Evolutionary conservation across 2,329 filamentous ascomycete genomes (phyloP).

Genomic region (Diaporthe nobilis): DNA sequence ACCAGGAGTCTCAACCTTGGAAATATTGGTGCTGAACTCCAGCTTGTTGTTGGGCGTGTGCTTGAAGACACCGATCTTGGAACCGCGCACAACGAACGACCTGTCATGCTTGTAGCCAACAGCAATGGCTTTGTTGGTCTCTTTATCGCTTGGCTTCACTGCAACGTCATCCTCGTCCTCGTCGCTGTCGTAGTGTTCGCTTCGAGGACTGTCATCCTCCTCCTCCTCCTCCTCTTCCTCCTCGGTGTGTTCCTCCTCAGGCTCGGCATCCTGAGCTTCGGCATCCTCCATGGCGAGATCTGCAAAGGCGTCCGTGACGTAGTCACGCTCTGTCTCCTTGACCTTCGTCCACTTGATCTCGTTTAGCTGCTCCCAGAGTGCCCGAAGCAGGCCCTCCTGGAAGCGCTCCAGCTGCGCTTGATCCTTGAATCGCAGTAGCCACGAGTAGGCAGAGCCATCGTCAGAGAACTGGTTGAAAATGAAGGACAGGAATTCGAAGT

Average conservation of each 20-base stretch:
- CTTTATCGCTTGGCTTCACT: conserved; percentile 74
- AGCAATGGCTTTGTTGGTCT: conserved; percentile 93
- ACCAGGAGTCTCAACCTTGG: conserved; percentile 89
- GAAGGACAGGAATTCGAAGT: conserved; percentile 98
- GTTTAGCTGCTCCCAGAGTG: conserved; percentile 96
- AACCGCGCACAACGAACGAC: conserved; percentile 96
- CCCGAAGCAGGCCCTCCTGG: conserved; percentile 94
- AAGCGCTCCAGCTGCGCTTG: conserved; percentile 85
- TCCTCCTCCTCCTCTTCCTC: conserved; percentile 69
- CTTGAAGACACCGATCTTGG: conserved; percentile 99
- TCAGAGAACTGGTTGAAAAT: conserved; percentile 97
- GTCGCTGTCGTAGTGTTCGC: conserved; percentile 71
- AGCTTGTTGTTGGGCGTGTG: conserved; percentile 93
- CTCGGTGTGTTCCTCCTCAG: conserved; percentile 60
- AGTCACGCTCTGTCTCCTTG: conserved; percentile 93
- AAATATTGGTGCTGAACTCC: conserved; percentile 97
- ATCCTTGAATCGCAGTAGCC: conserved; percentile 93
- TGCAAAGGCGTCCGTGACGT: conserved; percentile 95
- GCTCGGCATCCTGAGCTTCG: conserved; percentile 59
- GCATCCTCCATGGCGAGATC: conserved; percentile 93
- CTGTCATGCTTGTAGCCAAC: conserved; percentile 98
- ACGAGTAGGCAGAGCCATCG: conserved; percentile 93
- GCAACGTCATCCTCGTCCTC: conserved; percentile 86
- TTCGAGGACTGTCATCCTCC: conserved; percentile 69
- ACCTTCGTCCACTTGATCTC: conserved; percentile 94